Percentiles rank a stretch among this genome's conserved stretches.
These are phyloP conservation scores for Trichophaea hybrida DNA, from an alignment of 2,329 filamentous ascomycete species.

Conservation along the genomic window DNA sequence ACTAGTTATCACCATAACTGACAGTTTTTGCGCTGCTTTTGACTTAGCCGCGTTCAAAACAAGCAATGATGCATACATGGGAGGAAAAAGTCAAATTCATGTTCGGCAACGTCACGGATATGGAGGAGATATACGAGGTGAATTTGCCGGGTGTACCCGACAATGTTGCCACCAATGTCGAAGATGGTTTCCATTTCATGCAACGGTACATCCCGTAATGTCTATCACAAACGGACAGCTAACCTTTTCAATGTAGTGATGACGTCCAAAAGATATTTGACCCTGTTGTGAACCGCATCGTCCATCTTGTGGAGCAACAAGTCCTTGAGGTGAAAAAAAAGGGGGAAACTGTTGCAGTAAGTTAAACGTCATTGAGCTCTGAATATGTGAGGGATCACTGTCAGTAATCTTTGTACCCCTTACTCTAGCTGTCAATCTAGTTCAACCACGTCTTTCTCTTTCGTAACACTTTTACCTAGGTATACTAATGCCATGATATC, in stretches of 20 bases:
- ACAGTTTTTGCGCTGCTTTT: neutral
- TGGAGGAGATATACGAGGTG: conserved; percentile 2
- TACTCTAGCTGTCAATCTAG: neutral
- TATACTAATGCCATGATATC: neutral
- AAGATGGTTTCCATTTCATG: conserved; percentile 19
- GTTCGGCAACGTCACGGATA: neutral
- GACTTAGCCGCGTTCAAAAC: conserved; percentile 2
- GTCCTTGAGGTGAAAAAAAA: conserved; percentile 21
- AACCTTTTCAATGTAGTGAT: neutral
- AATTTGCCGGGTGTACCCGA: conserved; percentile 12
- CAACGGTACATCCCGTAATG: neutral
- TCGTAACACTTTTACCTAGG: neutral
- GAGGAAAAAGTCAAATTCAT: conserved; percentile 12
- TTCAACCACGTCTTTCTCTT: neutral
- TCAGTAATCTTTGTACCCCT: no score
- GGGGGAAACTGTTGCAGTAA: conserved; percentile 13
- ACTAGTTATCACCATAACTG: neutral
- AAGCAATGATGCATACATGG: conserved; percentile 14
- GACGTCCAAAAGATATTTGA: conserved; percentile 24
- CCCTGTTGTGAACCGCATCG: conserved; percentile 23
- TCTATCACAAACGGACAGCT: neutral
- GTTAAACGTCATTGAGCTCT: neutral
- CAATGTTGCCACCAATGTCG: conserved; percentile 7
- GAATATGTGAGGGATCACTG: neutral
- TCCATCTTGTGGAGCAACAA: conserved; percentile 24